Base-by-base conservation (phyloP, 306 rosid genomes). In the Fragaria ananassa region DNA sequence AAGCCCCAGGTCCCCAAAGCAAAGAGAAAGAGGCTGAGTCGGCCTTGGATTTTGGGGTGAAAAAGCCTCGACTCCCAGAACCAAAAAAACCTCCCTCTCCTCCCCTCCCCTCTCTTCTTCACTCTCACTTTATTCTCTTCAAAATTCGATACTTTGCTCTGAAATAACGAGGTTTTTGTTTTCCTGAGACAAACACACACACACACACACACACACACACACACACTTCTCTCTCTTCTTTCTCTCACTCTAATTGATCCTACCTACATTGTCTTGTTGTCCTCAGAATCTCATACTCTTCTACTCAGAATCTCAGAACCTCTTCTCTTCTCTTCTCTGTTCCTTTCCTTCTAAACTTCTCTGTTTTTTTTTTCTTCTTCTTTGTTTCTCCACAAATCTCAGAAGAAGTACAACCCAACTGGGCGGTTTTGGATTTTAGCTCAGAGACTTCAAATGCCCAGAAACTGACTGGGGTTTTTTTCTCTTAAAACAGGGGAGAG, bases 11-110 rank as follows among this genome's bases (percentile, higher is more conserved):
- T 83, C 84, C 93, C 95, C 80, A 85, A 85, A 83, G 87, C 86
- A 83, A 87, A 62, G 80, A 69, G 25, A 35, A 10, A 44, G 47
- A 44, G 47, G 83, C 82, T 83, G 78, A 49, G 83, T 78, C 79
- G 82, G 82, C 90, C 89, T 91, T 87, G 93, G 84, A 73, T 86
- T 74, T 91, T 91, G 90, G 85, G 88, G 96, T 82, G 77, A 91
- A 44, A 85, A 78, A 76, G 86, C 88, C 85, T 56, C 44, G 68
- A 74, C 70, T 58, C 25, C 29, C 68, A 63, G 21, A 34, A 18
- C 44, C 44, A 17, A 63, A 29, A 34, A 6, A 39, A 13, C 42
- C 70, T 37, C 47, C 70, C 69, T 34, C 67, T 29, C 17, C 5
- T 27, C 27, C 27, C 27, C 27, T 53, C 78, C 83, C 65, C 81